phyloP scores from a whole-genome alignment of 1,284 basidiomycete genomes.

The Ceratobasidium sp. region DNA sequence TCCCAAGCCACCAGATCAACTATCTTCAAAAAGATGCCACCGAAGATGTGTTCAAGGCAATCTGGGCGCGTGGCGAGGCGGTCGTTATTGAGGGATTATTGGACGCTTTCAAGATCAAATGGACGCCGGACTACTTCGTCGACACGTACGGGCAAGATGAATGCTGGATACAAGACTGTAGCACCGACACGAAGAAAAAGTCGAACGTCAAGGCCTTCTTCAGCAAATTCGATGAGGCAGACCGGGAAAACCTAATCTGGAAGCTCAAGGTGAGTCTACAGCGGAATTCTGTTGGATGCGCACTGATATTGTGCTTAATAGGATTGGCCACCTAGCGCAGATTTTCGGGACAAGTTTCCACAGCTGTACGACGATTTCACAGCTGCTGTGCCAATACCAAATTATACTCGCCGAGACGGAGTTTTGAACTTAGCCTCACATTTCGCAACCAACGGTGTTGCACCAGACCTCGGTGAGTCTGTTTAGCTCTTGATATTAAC shows the following conservation, averaged over 20 bases:
- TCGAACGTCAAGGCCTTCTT: constrained; percentile 86
- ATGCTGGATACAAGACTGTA: constrained; percentile 86
- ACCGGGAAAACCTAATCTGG: constrained; percentile 67
- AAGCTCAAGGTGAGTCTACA: constrained; percentile 79
- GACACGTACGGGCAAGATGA: constrained; percentile 73
- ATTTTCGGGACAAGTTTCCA: constrained; percentile 87
- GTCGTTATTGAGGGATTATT: constrained; percentile 78
- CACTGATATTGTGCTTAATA: constrained; percentile 54
- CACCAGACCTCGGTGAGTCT: constrained; percentile 82
- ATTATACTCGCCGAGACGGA: constrained; percentile 89
- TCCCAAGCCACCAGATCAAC: constrained; percentile 56
- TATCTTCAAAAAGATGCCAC: constrained; percentile 69
- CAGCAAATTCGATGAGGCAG: constrained; percentile 77
- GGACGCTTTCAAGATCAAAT: constrained; percentile 73
- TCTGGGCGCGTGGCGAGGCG: constrained; percentile 82
- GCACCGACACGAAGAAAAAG: constrained; percentile 73
- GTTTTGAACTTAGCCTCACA: constrained; percentile 88
- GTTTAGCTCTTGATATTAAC: neutral
- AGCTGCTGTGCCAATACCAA: constrained; percentile 84
- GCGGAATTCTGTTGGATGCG: constrained; percentile 30
- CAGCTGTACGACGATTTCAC: constrained; percentile 89
- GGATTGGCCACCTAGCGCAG: constrained; percentile 92
- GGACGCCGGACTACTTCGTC: constrained; percentile 87
- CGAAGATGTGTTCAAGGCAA: constrained; percentile 70
- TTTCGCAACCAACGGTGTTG: constrained; percentile 85